phyloP scores from a whole-genome alignment of 495 filamentous ascomycete species.

The Lasiosphaeris hirsuta region DNA sequence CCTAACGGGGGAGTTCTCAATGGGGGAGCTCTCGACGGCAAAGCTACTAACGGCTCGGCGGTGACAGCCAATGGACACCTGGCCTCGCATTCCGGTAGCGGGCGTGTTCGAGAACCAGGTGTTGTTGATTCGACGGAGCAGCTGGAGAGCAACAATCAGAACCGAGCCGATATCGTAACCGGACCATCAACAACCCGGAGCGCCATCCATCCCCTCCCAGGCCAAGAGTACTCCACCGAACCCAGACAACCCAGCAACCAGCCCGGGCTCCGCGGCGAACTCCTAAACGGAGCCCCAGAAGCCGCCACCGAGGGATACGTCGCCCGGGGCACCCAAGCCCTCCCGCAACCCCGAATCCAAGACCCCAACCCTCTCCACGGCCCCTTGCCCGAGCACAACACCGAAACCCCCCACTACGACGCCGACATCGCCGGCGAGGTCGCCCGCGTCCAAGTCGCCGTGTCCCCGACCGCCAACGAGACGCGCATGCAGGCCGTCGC shows the following conservation, averaged over 20 bases:
- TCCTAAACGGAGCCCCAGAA: constrained; percentile 11
- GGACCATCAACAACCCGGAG: constrained; percentile 27
- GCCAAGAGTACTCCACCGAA: not conserved
- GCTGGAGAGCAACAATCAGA: constrained; percentile 8
- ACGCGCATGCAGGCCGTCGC: constrained; percentile 54
- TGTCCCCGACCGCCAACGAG: constrained; percentile 50
- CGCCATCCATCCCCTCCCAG: constrained; percentile 19
- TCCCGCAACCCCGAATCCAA: constrained; percentile 25
- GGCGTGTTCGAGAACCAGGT: constrained; percentile 13
- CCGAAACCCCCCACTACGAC: constrained; percentile 62
- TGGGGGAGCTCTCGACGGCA: not conserved
- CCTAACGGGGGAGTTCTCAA: constrained; percentile 9
- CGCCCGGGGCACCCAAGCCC: constrained; percentile 18
- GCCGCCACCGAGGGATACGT: constrained; percentile 8
- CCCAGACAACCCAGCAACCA: not conserved
- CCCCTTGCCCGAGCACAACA: constrained; percentile 53
- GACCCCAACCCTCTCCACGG: constrained; percentile 18
- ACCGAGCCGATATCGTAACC: constrained; percentile 19
- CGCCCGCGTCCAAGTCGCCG: constrained; percentile 51
- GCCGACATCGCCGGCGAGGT: constrained; percentile 55
- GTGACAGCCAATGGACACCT: no score
- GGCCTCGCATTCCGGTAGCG: constrained; percentile 19
- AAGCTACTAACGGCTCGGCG: not conserved
- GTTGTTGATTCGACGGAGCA: constrained; percentile 7
- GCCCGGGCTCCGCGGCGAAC: not conserved